A percentile compares a stretch with the other conserved stretches of the same genome.
Evolutionary conservation across 1,139 yeast genomes (phyloP).

Genomic region (Williopsis jadinii): DNA sequence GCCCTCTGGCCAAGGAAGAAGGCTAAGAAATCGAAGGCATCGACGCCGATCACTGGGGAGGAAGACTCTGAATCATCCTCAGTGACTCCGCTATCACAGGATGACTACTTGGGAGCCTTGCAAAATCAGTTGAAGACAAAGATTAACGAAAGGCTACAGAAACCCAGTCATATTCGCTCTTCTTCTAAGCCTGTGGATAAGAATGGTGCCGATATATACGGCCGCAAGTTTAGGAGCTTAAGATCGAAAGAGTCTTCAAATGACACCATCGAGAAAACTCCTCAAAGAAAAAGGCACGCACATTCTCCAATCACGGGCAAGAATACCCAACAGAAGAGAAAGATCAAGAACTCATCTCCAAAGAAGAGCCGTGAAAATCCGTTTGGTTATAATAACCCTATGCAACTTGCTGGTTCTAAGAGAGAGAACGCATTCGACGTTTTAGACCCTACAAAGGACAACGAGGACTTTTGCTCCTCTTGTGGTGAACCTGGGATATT

Average conservation of each 20-base stretch:
- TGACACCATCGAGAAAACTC: conserved; percentile 3
- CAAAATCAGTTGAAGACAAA: conserved; percentile 28
- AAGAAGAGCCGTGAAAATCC: conserved; percentile 23
- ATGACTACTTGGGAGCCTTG: conserved; percentile 4
- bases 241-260: background rate
- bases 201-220: conserved; percentile 13
- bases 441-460: conserved; percentile 28
- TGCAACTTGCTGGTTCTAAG: conserved; percentile 20
- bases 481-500: conserved; percentile 89
- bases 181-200: conserved; percentile 17
- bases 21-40: background rate
- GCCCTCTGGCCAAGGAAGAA: conserved; percentile 35
- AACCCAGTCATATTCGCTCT: conserved; percentile 31
- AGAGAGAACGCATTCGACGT: conserved; percentile 20
- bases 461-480: conserved; percentile 83
- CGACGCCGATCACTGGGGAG: background rate
- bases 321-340: conserved; percentile 14
- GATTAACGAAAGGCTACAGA: conserved; percentile 30
- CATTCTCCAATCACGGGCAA: conserved; percentile 8
- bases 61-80: background rate
- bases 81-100: background rate
- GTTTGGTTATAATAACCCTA: conserved; percentile 24
- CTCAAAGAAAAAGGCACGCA: conserved; percentile 10
- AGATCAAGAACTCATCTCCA: conserved; percentile 23
- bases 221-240: conserved; percentile 6